These are phyloP conservation scores for Deakozyma indianensis DNA, from an alignment of 805 yeast species.

Conservation along the genomic window DNA sequence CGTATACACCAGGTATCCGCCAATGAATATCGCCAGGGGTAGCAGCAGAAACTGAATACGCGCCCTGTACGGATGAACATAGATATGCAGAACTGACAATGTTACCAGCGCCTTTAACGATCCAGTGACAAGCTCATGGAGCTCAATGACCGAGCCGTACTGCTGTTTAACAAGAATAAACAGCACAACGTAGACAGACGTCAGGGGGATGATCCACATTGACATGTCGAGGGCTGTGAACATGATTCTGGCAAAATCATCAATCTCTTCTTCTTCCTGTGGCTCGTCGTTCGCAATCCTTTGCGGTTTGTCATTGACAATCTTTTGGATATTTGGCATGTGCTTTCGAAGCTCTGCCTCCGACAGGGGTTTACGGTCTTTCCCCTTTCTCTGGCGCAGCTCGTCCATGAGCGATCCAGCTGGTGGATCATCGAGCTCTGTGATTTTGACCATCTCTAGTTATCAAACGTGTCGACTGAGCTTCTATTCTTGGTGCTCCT, in stretches of 20 bases:
- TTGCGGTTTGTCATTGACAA: not conserved
- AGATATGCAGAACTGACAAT: not conserved
- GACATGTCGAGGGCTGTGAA: not conserved
- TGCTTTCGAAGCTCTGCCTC: not conserved
- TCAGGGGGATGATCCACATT: not conserved
- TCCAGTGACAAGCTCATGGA: not conserved
- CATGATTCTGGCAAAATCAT: not conserved
- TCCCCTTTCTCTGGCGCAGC: not conserved
- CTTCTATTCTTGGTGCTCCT: too few relatives aligned
- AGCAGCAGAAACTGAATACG: not conserved
- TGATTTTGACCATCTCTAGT: not conserved
- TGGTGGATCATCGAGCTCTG: not conserved
- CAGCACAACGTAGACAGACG: not conserved
- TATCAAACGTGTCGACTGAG: too few relatives aligned
- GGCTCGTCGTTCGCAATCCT: not conserved
- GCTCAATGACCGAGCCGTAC: not conserved
- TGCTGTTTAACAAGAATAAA: not conserved
- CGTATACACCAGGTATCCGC: slow-evolving; percentile 21
- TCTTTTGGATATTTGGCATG: not conserved
- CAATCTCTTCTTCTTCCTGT: not conserved
- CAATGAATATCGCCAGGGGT: slow-evolving; percentile 11
- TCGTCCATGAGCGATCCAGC: not conserved
- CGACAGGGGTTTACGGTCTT: not conserved
- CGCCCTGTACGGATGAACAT: not conserved
- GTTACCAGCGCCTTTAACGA: not conserved